Evolutionary conservation across 176 grass and related monocot species (phyloP).

Genomic region (Puccinellia tenuiflora): DNA sequence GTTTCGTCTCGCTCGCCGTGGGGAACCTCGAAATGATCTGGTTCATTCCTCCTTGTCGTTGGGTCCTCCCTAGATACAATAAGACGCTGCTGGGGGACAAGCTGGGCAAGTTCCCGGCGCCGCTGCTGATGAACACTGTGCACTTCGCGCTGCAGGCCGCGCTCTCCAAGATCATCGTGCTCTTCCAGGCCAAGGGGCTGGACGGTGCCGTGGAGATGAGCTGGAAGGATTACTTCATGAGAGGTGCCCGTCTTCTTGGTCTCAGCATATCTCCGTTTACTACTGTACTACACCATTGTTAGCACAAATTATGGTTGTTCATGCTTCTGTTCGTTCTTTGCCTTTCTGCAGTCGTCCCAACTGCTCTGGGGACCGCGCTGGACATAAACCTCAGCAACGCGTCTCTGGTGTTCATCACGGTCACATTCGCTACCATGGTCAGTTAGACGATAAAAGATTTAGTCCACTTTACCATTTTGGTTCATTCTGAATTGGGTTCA

Average conservation of each 20-base stretch:
- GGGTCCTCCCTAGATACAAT: slow-evolving; percentile 64
- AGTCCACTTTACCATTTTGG: neutral
- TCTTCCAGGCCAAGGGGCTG: slow-evolving; percentile 56
- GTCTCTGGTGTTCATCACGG: slow-evolving; percentile 94
- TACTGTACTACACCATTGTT: too few species aligned
- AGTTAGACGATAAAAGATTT: slow-evolving; percentile 17
- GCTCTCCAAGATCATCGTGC: slow-evolving; percentile 78
- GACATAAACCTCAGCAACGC: slow-evolving; percentile 99
- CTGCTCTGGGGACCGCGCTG: slow-evolving; percentile 89
- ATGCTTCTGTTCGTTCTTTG: slow-evolving; percentile 14
- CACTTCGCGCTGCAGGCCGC: slow-evolving; percentile 94
- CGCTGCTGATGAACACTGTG: slow-evolving; percentile 98
- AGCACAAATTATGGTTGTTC: neutral
- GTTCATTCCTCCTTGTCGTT: neutral
- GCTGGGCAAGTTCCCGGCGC: slow-evolving; percentile 96
- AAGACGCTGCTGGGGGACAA: slow-evolving; percentile 97
- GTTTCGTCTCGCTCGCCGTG: neutral
- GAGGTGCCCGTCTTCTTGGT: slow-evolving; percentile 43
- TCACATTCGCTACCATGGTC: slow-evolving; percentile 99
- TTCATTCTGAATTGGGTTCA: neutral
- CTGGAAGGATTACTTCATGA: slow-evolving; percentile 96
- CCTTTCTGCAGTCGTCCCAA: slow-evolving; percentile 80
- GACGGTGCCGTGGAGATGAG: slow-evolving; percentile 57
- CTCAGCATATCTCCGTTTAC: too few species aligned
- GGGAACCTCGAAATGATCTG: neutral